Conservation (phyloP, 2,329 filamentous ascomycete genomes). For the Raffaelea albimanens region DNA sequence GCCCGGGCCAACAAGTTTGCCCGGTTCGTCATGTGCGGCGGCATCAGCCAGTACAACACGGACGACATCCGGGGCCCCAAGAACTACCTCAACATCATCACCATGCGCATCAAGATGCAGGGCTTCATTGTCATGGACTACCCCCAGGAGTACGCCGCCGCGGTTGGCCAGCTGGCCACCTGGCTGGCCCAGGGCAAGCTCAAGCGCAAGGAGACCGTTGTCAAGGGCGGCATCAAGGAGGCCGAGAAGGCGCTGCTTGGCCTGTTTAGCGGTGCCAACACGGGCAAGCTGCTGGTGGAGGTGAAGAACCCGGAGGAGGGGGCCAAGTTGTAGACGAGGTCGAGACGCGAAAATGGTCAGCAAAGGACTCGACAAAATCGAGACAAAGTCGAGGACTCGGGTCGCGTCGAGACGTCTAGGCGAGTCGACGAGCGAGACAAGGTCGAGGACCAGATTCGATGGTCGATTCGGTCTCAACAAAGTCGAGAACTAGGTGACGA, state of each 20-base stretch:
- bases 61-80: conserved; percentile 44
- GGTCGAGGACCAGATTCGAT: too few relatives aligned
- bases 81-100: conserved; percentile 19
- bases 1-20: conserved; percentile 51
- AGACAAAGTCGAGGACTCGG: too few relatives aligned
- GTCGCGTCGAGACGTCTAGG: too few relatives aligned
- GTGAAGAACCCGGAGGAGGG: conserved; percentile 13
- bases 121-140: conserved; percentile 69
- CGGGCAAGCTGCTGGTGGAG: conserved; percentile 26
- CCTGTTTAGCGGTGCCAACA: conserved; percentile 62
- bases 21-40: conserved; percentile 63
- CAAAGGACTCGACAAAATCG: too few relatives aligned
- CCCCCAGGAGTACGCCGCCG: conserved; percentile 43
- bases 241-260: conserved; percentile 55
- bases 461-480: too few relatives aligned
- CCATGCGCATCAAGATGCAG: conserved; percentile 48
- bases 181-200: conserved; percentile 68
- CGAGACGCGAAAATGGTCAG: too few relatives aligned
- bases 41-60: conserved; percentile 60
- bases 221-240: conserved; percentile 56
- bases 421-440: too few relatives aligned
- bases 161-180: conserved; percentile 48
- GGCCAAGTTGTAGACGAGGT: conserved; percentile 13
- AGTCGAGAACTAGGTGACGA: too few relatives aligned
- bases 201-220: conserved; percentile 60